phyloP scores from a whole-genome alignment of 2,329 filamentous ascomycete genomes.

The Verticillium isaacii region DNA sequence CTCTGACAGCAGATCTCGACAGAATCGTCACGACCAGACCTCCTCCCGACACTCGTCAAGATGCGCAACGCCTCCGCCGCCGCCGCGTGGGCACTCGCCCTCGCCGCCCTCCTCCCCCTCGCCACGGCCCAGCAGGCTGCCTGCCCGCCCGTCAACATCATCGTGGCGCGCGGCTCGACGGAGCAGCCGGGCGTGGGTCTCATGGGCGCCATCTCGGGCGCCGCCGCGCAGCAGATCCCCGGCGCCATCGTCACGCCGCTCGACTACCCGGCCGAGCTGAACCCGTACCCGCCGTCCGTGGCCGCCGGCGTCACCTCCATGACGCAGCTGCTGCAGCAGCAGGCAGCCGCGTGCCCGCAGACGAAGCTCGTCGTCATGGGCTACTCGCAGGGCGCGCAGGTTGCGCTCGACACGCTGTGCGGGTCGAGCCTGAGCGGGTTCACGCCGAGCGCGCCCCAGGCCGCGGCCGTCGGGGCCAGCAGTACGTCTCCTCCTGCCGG shows the following conservation, averaged over 20 bases:
- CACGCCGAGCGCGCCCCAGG: not conserved
- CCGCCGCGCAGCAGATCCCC: constrained; percentile 24
- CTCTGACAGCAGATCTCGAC: too few relatives aligned
- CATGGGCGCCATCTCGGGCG: constrained; percentile 25
- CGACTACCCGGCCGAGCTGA: constrained; percentile 32
- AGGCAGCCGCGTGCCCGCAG: constrained; percentile 29
- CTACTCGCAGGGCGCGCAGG: constrained; percentile 36
- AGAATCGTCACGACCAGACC: not conserved
- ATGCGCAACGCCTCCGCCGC: not conserved
- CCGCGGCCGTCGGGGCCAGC: constrained; percentile 16
- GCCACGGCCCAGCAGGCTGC: constrained; percentile 15
- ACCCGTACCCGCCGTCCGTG: constrained; percentile 28
- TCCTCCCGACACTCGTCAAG: not conserved
- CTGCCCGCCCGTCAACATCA: constrained; percentile 31
- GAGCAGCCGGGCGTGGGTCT: constrained; percentile 28
- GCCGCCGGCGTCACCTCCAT: constrained; percentile 23
- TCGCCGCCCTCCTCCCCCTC: constrained; percentile 17
- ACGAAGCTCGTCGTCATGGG: constrained; percentile 34
- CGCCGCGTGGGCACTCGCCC: not conserved
- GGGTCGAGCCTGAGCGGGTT: constrained; percentile 8
- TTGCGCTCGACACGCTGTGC: constrained; percentile 31
- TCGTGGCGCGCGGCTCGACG: constrained; percentile 32
- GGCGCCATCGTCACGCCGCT: constrained; percentile 27
- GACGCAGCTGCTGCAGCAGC: constrained; percentile 23
- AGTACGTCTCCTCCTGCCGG: not conserved